phyloP scores from a whole-genome alignment of 495 filamentous ascomycete species.

The Rostrohypoxylon terebratum region DNA sequence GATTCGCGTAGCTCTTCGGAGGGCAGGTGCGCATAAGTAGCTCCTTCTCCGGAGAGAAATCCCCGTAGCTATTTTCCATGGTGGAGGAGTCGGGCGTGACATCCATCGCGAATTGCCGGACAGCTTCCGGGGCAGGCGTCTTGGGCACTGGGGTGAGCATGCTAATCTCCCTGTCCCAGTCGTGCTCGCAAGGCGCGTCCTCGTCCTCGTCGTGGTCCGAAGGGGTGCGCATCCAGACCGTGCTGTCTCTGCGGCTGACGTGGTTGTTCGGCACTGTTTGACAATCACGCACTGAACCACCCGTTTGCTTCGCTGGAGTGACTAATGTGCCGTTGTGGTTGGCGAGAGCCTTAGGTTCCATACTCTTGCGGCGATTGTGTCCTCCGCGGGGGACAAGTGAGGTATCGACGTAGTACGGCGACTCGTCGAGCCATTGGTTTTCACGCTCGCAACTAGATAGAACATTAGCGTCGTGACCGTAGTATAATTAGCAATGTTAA shows the following conservation, averaged over 20 bases:
- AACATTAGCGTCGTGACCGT: slow-evolving; percentile 31
- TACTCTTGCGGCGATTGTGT: slow-evolving; percentile 84
- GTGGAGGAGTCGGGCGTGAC: slow-evolving; percentile 53
- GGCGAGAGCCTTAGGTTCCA: slow-evolving; percentile 84
- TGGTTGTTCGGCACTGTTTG: slow-evolving; percentile 58
- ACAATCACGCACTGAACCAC: slow-evolving; percentile 51
- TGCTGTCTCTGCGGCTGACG: slow-evolving; percentile 61
- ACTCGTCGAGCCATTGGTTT: slow-evolving; percentile 78
- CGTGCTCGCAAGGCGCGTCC: slow-evolving; percentile 51
- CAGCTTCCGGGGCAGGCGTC: slow-evolving; percentile 64
- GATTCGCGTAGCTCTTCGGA: slow-evolving; percentile 65
- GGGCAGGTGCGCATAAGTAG: slow-evolving; percentile 80
- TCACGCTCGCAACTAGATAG: slow-evolving; percentile 77
- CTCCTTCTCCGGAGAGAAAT: slow-evolving; percentile 49
- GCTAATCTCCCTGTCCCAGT: slow-evolving; percentile 49
- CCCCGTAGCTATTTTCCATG: slow-evolving; percentile 24
- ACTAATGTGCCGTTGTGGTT: slow-evolving; percentile 77
- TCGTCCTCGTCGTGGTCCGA: slow-evolving; percentile 57
- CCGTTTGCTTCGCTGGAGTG: slow-evolving; percentile 53
- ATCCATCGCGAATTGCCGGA: slow-evolving; percentile 58
- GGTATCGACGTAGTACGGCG: slow-evolving; percentile 76
- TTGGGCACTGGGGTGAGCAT: slow-evolving; percentile 64
- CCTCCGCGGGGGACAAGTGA: slow-evolving; percentile 79
- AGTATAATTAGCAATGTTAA: slow-evolving; percentile 9
- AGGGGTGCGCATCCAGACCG: slow-evolving; percentile 62